Evolutionary conservation across 345 rosid species (phyloP), one percentile per base, ranked within the genome.

Genomic region (Populus davidiana): DNA sequence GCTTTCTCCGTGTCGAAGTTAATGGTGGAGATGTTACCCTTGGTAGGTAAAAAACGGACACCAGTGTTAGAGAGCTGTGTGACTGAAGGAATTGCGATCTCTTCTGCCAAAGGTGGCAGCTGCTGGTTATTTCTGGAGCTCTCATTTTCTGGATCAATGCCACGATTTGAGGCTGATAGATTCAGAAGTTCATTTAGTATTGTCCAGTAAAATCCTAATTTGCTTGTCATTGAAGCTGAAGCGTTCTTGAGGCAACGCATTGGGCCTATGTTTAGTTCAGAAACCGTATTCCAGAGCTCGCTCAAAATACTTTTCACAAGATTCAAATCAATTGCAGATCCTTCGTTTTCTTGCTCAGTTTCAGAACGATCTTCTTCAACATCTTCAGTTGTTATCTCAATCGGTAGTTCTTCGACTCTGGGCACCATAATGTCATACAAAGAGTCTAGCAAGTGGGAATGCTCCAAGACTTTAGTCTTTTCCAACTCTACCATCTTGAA

Each of bases 61-160:
- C 91, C 87, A 0, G 90, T 78, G 11, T 84, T 78, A 12, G 76
- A 69, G 4, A 94, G 91, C 36, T 93, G 87, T 0, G 86, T 38
- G 31, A 91, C 93, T 0, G 90, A 86, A 61, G 97, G 98, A 70
- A 91, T 90, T 43, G 91, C 20, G 67, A 92, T 93, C 70, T 94
- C 94, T 79, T 91, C 95, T 0, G 87, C 85, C 2, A 83, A 78
- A 56, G 92, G 97, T 12, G 93, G 89, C 70, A 82, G 86, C 38
- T 82, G 72, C 6, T 52, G 27, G 67, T 66, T 66, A 36, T 14
- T 18, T 25, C 33, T 59, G 5, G 81, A 47, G 54, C 54, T 47
- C 41, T 41, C 52, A 49, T 12, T 56, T 7, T 85, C 83, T 21
- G 4, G 74, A 14, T 69, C 77, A 13, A 2, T 3, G 17, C 1